phyloP scores from a whole-genome alignment of 2,329 filamentous ascomycete species.

The Aspergillus melleus region DNA sequence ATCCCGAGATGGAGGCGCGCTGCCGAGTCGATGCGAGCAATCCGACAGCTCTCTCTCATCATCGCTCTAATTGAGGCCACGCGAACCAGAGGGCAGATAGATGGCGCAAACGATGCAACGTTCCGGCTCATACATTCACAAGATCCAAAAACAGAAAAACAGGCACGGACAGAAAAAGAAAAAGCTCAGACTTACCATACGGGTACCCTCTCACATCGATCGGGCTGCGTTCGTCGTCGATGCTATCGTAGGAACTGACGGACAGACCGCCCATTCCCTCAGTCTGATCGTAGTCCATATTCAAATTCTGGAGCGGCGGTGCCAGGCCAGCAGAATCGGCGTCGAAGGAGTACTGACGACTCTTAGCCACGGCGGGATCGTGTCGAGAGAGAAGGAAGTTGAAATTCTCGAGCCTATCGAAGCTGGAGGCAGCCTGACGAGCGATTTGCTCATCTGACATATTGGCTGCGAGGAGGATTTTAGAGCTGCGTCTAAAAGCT shows the following conservation, averaged over 20 bases:
- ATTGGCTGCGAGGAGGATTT: constrained; percentile 21
- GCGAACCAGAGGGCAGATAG: constrained; percentile 26
- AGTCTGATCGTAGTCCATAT: constrained; percentile 43
- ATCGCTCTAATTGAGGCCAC: constrained; percentile 15
- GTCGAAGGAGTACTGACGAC: constrained; percentile 41
- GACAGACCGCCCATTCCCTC: constrained; percentile 43
- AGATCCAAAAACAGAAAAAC: too few relatives aligned
- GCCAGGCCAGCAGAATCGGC: constrained; percentile 33
- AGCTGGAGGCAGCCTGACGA: constrained; percentile 27
- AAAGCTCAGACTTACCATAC: constrained; percentile 37
- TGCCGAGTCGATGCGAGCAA: neutral
- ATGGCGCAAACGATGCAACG: constrained; percentile 38
- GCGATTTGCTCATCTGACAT: constrained; percentile 36
- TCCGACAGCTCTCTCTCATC: constrained; percentile 13
- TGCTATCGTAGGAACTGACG: constrained; percentile 44
- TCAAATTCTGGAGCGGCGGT: constrained; percentile 32
- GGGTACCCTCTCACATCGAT: constrained; percentile 41
- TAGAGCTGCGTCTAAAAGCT: constrained; percentile 7
- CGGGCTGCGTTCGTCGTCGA: constrained; percentile 40
- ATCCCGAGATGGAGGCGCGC: neutral
- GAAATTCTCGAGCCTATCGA: constrained; percentile 39
- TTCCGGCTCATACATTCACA: constrained; percentile 22
- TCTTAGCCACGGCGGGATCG: constrained; percentile 31
- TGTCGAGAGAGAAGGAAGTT: constrained; percentile 37
- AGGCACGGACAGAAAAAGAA: neutral